Base-by-base conservation (phyloP, 148 eudicot genomes). In the Rhododendron molle region DNA sequence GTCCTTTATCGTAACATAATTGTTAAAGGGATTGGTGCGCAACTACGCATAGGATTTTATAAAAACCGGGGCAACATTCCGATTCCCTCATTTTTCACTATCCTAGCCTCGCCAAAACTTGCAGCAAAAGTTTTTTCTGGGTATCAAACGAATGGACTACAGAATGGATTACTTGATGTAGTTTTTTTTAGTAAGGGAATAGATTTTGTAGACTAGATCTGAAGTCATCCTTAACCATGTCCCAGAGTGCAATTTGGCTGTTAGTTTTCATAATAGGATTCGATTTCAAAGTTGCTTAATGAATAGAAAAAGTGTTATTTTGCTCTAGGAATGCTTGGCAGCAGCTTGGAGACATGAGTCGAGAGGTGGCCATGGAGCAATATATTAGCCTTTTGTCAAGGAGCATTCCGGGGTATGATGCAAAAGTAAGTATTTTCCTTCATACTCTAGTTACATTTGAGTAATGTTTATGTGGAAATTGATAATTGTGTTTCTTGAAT, bases 321-420 rank as follows among this genome's bases (percentile, higher is more conserved):
- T 89, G 21, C 92, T 85, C 67, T 74, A 94, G 98, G 96, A 91
- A 90, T 87, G 93, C 94, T 67, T 94, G 98, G 98, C 89, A 89
- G 81, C 88, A 77, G 79, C 85, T 92, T 65, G 96, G 94, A 85
- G 90, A 90, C 79, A 93, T 92, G 91, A 91, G 83, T 83, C 91
- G 85, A 38, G 98, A 92, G 90, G 88, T 80, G 67, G 98, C 98
- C 49, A 94, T 94, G 98, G 94, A 94, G 86, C 86, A 89, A 62
- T 94, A 94, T 77, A 85, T 94, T 60, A 73, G 79, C 77, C 88
- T 91, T 86, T 88, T 94, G 74, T 87, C 93, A 0, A 86, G 81
- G 30, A 88, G 86, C 56, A 78, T 92, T 79, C 94, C 96, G 0
- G 94, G 83, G 30, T 79, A 44, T 73, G 85, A 89, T 54, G 72